Evolutionary conservation across 225 moss, liverwort and hornwort genomes (phyloP).

Genomic region (Polytrichum formosum): DNA sequence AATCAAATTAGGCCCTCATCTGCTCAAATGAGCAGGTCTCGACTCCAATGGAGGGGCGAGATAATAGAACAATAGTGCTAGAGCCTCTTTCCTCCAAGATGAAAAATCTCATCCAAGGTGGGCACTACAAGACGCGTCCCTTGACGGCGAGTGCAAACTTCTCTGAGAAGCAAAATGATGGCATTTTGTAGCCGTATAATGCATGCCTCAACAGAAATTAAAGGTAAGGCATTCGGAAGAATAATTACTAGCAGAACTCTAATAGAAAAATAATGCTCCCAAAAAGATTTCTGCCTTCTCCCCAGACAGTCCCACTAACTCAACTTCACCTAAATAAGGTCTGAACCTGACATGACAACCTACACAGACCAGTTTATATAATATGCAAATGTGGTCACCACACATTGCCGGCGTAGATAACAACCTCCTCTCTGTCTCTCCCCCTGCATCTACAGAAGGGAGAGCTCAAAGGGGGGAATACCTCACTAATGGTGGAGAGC

Average conservation of each 20-base stretch:
- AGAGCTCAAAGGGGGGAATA: conserved; percentile 23
- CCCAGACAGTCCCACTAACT: conserved; percentile 22
- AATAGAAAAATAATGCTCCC: conserved; percentile 40
- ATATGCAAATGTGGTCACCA: conserved; percentile 32
- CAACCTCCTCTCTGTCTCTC: conserved; percentile 25
- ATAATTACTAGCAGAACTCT: conserved; percentile 45
- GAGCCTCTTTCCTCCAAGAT: conserved; percentile 39
- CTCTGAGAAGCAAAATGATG: conserved; percentile 39
- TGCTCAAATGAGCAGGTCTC: conserved; percentile 11
- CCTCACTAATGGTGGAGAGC: conserved; percentile 43
- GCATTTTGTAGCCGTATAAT: conserved; percentile 38
- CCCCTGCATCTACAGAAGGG: conserved; percentile 31
- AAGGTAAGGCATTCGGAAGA: conserved; percentile 39
- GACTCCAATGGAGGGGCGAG: conserved; percentile 8
- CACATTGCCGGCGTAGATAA: conserved; percentile 25
- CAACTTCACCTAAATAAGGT: conserved; percentile 39
- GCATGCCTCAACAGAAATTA: conserved; percentile 45
- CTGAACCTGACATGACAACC: conserved; percentile 27
- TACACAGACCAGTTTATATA: conserved; percentile 48
- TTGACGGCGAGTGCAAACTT: conserved; percentile 37
- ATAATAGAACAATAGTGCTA: conserved; percentile 7
- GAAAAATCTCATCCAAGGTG: conserved; percentile 52
- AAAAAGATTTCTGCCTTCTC: conserved; percentile 41
- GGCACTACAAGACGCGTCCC: conserved; percentile 38
- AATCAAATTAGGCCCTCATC: conserved; percentile 10